Evolutionary conservation across 768 basidiomycete genomes (phyloP).

Genomic region (Dendrothele bispora): DNA sequence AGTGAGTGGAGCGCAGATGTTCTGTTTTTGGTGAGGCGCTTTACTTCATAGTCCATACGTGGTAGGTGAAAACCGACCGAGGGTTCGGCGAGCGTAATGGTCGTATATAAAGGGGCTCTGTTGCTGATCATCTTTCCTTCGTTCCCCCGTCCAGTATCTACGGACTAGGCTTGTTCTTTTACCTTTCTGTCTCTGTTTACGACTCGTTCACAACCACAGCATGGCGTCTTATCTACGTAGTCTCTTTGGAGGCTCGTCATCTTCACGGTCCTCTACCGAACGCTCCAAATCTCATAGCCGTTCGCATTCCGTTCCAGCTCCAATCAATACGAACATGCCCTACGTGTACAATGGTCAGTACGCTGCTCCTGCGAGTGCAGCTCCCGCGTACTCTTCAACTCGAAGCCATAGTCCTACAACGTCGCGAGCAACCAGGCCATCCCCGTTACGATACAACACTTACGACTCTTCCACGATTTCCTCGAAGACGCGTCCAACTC

Average conservation of each 20-base stretch:
- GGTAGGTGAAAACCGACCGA: too few species aligned
- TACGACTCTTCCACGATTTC: conserved; percentile 1
- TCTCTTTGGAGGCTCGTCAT: conserved; percentile 9
- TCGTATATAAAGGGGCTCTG: too few species aligned
- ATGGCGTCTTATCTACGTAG: conserved; percentile 53
- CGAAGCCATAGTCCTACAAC: conserved; percentile 5
- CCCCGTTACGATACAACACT: conserved; percentile 10
- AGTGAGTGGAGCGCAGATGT: too few species aligned
- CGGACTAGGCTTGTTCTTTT: too few species aligned
- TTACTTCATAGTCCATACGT: too few species aligned
- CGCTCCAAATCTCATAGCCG: not conserved
- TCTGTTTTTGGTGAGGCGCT: too few species aligned
- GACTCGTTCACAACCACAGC: too few species aligned
- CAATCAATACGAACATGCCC: not conserved
- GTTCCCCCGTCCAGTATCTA: too few species aligned
- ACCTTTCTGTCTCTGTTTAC: too few species aligned
- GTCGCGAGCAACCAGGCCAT: conserved; percentile 1
- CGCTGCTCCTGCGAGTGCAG: not conserved
- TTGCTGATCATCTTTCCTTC: too few species aligned
- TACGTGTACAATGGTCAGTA: not conserved
- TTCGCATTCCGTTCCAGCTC: not conserved
- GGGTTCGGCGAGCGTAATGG: too few species aligned
- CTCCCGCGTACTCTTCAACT: not conserved
- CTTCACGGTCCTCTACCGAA: conserved; percentile 9
- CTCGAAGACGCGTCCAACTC: not conserved